phyloP scores from a whole-genome alignment of 2,329 filamentous ascomycete species.

The Hyphodiscus sp. region DNA sequence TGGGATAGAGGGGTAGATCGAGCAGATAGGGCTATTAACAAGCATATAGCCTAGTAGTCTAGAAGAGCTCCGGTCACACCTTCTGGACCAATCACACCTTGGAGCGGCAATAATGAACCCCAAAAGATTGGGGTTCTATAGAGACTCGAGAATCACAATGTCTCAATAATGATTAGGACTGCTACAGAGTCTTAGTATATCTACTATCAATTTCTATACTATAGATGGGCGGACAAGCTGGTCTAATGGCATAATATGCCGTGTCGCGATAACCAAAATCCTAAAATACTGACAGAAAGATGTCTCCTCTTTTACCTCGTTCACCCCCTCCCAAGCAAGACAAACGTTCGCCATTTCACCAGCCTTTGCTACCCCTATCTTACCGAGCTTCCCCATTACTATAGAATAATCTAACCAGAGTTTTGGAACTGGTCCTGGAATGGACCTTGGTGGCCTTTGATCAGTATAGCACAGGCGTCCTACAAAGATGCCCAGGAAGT shows the following conservation, averaged over 20 bases:
- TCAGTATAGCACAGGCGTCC: slow-evolving; percentile 9
- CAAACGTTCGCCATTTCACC: slow-evolving; percentile 14
- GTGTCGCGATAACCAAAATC: slow-evolving; percentile 16
- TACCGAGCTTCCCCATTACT: slow-evolving; percentile 12
- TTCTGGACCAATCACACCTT: too few relatives aligned
- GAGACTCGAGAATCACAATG: too few relatives aligned
- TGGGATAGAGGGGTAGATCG: too few relatives aligned
- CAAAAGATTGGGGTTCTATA: too few relatives aligned
- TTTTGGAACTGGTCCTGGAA: slow-evolving; percentile 8
- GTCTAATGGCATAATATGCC: slow-evolving; percentile 15
- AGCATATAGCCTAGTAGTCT: too few relatives aligned
- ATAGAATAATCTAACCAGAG: slow-evolving; percentile 16
- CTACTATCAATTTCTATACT: too few relatives aligned
- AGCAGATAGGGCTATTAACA: too few relatives aligned
- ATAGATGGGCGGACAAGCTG: slow-evolving; percentile 11
- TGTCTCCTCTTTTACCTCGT: slow-evolving; percentile 14
- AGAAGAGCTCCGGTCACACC: too few relatives aligned
- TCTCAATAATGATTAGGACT: too few relatives aligned
- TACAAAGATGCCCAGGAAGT: slow-evolving; percentile 12
- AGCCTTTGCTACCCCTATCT: slow-evolving; percentile 15
- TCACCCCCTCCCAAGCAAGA: slow-evolving; percentile 18
- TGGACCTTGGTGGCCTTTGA: slow-evolving; percentile 7
- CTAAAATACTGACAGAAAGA: slow-evolving; percentile 13
- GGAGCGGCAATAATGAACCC: too few relatives aligned
- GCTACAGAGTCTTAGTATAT: too few relatives aligned